Conservation (phyloP, 257 asterid genomes). For the Rubia yunnanensis region DNA sequence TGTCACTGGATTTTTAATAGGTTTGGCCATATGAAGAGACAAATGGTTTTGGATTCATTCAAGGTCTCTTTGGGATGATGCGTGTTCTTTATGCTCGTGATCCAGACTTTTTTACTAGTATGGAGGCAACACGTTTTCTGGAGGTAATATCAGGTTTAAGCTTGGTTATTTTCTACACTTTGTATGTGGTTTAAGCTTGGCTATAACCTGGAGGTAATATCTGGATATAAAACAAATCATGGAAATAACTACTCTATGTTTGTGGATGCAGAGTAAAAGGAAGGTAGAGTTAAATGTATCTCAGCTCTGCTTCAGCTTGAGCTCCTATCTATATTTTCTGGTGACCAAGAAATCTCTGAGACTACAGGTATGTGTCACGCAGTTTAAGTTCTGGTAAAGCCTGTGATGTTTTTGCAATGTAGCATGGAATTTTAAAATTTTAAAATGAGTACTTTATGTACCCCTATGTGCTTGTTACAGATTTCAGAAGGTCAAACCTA, state of each 20-base stretch:
- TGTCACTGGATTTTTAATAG: slow-evolving; percentile 25
- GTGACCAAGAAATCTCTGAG: slow-evolving; percentile 65
- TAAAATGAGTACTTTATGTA: slow-evolving; percentile 1
- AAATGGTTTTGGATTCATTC: slow-evolving; percentile 77
- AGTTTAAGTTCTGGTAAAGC: neutral
- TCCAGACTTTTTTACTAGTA: slow-evolving; percentile 45
- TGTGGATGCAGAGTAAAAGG: slow-evolving; percentile 43
- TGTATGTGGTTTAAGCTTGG: neutral
- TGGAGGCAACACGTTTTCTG: slow-evolving; percentile 31
- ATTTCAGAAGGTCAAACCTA: slow-evolving; percentile 49
- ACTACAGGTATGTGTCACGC: slow-evolving; percentile 51
- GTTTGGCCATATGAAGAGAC: slow-evolving; percentile 97
- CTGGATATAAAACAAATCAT: neutral
- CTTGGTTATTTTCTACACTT: neutral
- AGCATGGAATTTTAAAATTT: neutral
- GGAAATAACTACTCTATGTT: slow-evolving; percentile 4
- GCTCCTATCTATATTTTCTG: slow-evolving; percentile 82
- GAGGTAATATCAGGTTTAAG: slow-evolving; percentile 42
- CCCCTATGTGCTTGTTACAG: slow-evolving; percentile 29
- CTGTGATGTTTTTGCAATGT: neutral
- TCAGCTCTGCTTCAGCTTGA: slow-evolving; percentile 82
- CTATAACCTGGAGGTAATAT: no score
- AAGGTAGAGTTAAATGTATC: slow-evolving; percentile 59
- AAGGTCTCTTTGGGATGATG: slow-evolving; percentile 83
- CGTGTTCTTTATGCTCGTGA: slow-evolving; percentile 54